Base-by-base conservation (phyloP, 164 flowering plant species). In the grape (Vitis vinifera) region DNA sequence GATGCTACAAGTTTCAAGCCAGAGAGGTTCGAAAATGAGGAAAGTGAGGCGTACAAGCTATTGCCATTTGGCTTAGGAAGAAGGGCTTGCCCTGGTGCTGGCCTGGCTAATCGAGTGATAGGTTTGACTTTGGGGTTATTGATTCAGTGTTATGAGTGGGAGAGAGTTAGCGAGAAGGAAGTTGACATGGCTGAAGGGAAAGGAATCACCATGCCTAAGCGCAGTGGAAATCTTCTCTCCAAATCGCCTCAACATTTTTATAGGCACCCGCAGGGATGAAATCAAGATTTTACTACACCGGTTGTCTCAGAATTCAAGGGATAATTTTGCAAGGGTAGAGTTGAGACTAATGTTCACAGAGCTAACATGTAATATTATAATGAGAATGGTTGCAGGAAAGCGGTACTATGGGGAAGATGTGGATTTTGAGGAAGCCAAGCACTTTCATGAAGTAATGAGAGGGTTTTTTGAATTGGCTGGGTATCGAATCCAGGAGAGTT, bases 41-140 rank as follows among this genome's bases (percentile, higher is more conserved):
- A 61, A 37, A n/a, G 30, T 51, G 68, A 52, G 30, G 56, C 62
- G 10, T 30, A 61, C 57, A 69, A 17, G 47, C 27, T 51, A 19
- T 51, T 61, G 10, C 65, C 72, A 30, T 67, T 67, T 55, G 69
- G 69, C 29, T 17, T 56, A 12, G 70, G 70, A 50, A 55, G 69
- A 15, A 53, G 70, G 62, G 27, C 11, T 8, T 67, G 70, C 15
- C 70, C 70, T 8, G 70, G 69, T 19, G 69, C 14, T 2, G 52
- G 51, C 1, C 30, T 67, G 8, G 69, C 59, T 2, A 30, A 31
- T 47, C 56, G 52, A 15, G 47, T 67, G 5, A n/a, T 67, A 6
- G 69, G 68, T 14, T 48, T 67, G n/a, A 19, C 37, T 13, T 29
- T 67, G 59, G 62, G 31, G 3, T 23, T 29, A 4, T 59, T 67